phyloP scores from a whole-genome alignment of 768 basidiomycete species.

The Pleurotus salmoneostramineus region DNA sequence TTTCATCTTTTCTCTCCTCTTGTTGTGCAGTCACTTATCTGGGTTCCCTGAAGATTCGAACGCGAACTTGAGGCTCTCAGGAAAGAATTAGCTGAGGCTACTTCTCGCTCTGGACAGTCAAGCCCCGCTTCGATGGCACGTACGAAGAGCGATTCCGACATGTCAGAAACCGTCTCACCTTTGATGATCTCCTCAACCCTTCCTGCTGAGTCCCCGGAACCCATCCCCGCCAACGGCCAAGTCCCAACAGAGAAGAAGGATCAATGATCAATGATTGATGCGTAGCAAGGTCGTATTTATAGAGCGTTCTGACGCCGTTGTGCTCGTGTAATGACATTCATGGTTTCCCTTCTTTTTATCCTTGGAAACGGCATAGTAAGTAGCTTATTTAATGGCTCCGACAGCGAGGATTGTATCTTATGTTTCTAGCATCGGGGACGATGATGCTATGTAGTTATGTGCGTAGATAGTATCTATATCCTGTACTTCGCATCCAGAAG shows the following conservation, averaged over 20 bases:
- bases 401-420: not conserved
- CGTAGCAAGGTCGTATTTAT: no score
- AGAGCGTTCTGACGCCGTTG: not conserved
- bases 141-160: constrained; percentile 27
- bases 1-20: not conserved
- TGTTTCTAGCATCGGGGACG: not conserved
- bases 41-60: constrained; percentile 64
- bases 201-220: constrained; percentile 19
- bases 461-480: not conserved
- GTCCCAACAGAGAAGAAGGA: constrained; percentile 22
- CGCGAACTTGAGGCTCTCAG: constrained; percentile 86
- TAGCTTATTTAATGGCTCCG: not conserved
- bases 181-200: constrained; percentile 29
- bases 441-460: not conserved
- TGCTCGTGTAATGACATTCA: not conserved
- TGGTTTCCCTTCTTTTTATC: not conserved
- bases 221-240: constrained; percentile 12
- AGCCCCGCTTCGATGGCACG: constrained; percentile 34
- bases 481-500: not conserved
- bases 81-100: constrained; percentile 80
- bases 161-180: constrained; percentile 40
- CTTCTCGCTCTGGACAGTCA: constrained; percentile 46
- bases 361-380: not conserved
- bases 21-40: not conserved
- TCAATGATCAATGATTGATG: constrained; percentile 14